Base-by-base conservation (phyloP, 1,284 basidiomycete genomes). In the Ustilago sp. region DNA sequence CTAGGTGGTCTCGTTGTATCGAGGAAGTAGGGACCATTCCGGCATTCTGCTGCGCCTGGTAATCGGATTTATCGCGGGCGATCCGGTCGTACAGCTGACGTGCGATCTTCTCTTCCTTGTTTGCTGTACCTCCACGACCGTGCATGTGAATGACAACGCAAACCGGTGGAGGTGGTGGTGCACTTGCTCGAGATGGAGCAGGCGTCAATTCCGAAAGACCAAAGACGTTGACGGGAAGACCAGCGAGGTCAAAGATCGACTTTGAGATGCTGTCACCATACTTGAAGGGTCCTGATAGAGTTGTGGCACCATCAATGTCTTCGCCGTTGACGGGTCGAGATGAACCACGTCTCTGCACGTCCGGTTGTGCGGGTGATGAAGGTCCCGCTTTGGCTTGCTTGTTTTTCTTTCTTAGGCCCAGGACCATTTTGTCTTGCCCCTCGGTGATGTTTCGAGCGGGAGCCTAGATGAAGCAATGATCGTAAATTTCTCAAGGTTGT, bases 71-170 rank as follows among this genome's bases (percentile, higher is more conserved):
- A 23, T 78, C 77, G 13, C 73, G 74, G 4, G 56, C 12, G 50
- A 78, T 72, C 15, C 75, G 69, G 45, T 83, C 71, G 53, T 74
- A 85, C 36, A 85, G 60, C 50, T 84, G 81, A 6, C 79, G 67
- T 4, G 68, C 80, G 13, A 85, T 79, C 23, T 68, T 63, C 41
- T 85, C 79, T 19, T 84, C 84, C 13, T 79, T 76, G 48, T 73
- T 67, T 1, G 84, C 82, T 6, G 73, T 71, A 1, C 82, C 82
- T 2, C 77, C 78, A 19, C 84, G 79, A 6, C 84, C 84, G 41
- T 85, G 84, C 67, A 84, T 68, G 63, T 85, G 82, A 36, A 85
- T 68, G 12, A 74, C 58, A 6, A 84, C 60, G 52, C 80, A 81
- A 32, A 85, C 79, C 7, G 81, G 74, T 7, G 84, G 82, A 23